Percentiles rank a stretch among this genome's conserved stretches.
These are phyloP conservation scores for Naganishia friedmannii DNA, from an alignment of 768 basidiomycete species.

Conservation along the genomic window DNA sequence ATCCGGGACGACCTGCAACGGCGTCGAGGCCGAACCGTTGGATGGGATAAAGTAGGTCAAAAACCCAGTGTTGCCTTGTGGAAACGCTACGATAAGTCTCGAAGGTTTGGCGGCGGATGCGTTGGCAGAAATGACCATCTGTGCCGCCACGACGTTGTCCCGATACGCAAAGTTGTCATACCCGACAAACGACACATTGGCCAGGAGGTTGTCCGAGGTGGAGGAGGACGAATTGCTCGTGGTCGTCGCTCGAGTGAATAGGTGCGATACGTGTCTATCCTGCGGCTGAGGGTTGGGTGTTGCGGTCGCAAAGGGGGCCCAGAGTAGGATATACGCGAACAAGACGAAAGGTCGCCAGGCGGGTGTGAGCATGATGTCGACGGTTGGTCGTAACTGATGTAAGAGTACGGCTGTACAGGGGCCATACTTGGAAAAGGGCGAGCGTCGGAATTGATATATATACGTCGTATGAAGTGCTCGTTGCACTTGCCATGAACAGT, in stretches of 20 bases:
- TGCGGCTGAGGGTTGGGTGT: background rate
- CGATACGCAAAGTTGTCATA: constrained; percentile 57
- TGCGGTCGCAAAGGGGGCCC: background rate
- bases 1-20: constrained; percentile 40
- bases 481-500: too few species aligned
- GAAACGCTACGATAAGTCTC: constrained; percentile 55
- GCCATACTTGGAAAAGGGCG: background rate
- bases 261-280: background rate
- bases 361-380: background rate
- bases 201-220: constrained; percentile 24
- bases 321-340: background rate
- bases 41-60: constrained; percentile 55
- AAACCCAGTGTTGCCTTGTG: constrained; percentile 56
- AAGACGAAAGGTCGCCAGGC: background rate
- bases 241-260: background rate
- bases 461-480: too few species aligned
- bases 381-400: background rate
- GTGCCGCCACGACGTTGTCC: constrained; percentile 54
- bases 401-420: background rate
- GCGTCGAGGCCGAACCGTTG: constrained; percentile 32
- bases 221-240: background rate
- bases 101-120: constrained; percentile 40
- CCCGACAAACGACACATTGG: constrained; percentile 47
- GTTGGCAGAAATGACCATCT: constrained; percentile 53
- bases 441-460: background rate